Percentiles rank a stretch among this genome's conserved stretches.
phyloP scores from a whole-genome alignment of 2,329 filamentous ascomycete species.

The Dothiorella sarmentorum region DNA sequence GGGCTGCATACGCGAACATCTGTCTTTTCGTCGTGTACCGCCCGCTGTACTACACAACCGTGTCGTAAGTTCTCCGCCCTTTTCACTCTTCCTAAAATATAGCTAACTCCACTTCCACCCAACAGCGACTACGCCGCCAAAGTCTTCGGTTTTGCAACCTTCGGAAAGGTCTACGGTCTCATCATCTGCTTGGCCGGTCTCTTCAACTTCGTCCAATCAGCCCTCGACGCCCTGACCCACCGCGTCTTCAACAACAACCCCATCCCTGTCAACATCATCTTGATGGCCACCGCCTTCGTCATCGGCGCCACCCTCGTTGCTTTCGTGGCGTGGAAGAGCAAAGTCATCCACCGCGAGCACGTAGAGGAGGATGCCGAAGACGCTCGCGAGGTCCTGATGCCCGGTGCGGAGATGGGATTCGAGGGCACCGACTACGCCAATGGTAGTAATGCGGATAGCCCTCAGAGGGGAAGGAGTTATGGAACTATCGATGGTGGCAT shows the following conservation, averaged over 20 bases:
- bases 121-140: conserved; percentile 76
- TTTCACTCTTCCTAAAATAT: not conserved
- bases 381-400: conserved; percentile 36
- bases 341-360: conserved; percentile 38
- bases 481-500: not conserved
- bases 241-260: conserved; percentile 68
- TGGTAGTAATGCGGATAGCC: not conserved
- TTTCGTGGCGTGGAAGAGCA: conserved; percentile 58
- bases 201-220: conserved; percentile 79
- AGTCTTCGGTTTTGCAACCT: conserved; percentile 86
- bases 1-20: conserved; percentile 73
- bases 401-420: conserved; percentile 23
- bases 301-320: conserved; percentile 64
- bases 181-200: conserved; percentile 84
- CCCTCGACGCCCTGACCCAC: conserved; percentile 74
- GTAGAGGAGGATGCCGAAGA: conserved; percentile 36
- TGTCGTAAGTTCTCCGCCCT: conserved; percentile 53
- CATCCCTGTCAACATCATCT: conserved; percentile 68
- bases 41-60: conserved; percentile 86
- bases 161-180: conserved; percentile 89
- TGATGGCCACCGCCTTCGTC: conserved; percentile 59
- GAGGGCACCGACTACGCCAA: not conserved
- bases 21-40: conserved; percentile 78
- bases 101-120: conserved; percentile 18
- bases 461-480: not conserved